Evolutionary conservation across 2,329 filamentous ascomycete genomes (phyloP).

Genomic region (Epichloe typhina): DNA sequence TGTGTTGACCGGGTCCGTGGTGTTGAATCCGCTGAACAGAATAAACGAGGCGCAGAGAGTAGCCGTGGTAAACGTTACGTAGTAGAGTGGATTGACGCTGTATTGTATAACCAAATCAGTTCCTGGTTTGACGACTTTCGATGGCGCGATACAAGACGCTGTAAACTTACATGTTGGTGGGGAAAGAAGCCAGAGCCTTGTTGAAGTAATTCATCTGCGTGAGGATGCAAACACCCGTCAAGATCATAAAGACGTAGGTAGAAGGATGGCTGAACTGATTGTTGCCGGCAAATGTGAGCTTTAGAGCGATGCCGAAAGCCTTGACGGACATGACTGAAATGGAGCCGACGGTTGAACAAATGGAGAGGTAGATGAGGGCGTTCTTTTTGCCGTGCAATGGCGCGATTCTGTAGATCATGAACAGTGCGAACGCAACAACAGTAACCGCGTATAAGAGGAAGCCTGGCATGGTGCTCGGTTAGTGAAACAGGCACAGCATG

Average conservation of each 20-base stretch:
- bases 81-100: slow-evolving; percentile 92
- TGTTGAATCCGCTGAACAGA: slow-evolving; percentile 92
- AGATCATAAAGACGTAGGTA: slow-evolving; percentile 94
- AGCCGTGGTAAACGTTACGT: slow-evolving; percentile 92
- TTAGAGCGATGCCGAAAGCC: slow-evolving; percentile 93
- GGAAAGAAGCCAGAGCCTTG: slow-evolving; percentile 93
- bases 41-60: slow-evolving; percentile 93
- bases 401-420: slow-evolving; percentile 95
- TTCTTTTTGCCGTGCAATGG: slow-evolving; percentile 92
- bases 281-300: slow-evolving; percentile 81
- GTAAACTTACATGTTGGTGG: slow-evolving; percentile 76
- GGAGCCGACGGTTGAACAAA: slow-evolving; percentile 93
- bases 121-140: not conserved
- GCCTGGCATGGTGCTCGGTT: slow-evolving; percentile 35
- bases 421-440: slow-evolving; percentile 68
- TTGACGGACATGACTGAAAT: slow-evolving; percentile 99
- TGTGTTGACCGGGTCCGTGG: slow-evolving; percentile 79
- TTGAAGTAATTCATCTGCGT: slow-evolving; percentile 99
- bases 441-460: slow-evolving; percentile 77
- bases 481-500: not conserved
- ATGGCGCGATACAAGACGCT: not conserved
- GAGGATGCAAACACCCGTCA: slow-evolving; percentile 84
- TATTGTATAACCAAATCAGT: slow-evolving; percentile 5
- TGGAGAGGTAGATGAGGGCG: slow-evolving; percentile 89
- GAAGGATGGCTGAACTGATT: slow-evolving; percentile 94